Base-by-base conservation (phyloP, 129 eudicot species). In the Logfia minima region DNA sequence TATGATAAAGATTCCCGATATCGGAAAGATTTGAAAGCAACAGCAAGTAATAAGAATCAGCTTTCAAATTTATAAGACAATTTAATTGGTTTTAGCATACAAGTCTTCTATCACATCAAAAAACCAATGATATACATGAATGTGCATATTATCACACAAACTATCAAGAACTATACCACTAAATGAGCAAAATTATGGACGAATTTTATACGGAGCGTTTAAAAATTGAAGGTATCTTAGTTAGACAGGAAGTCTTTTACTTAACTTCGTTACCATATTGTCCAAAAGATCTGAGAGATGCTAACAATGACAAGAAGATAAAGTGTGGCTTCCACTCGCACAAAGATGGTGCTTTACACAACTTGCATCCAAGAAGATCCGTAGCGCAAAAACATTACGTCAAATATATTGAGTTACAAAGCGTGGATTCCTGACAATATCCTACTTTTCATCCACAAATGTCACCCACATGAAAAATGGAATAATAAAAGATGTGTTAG, bases 1-100 rank as follows among this genome's bases (percentile, higher is more conserved):
- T 74, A 69, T 76, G 84, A 84, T 58, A 76, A 80, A 66, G 77
- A 80, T 84, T 80, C 82, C 77, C 66, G 29, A 69, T 73, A 72
- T 76, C 58, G 26, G 66, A 76, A 79, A 60, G 77, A 51, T 29
- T 41, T 66, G 83, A 80, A 69, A 83, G 83, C 65, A 51, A 72
- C 76, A 71, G 56, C 75, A 73, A 24, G 32, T 18, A 39, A 59
- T 17, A 69, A 48, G 76, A 26, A 70, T 78, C 51, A 19, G 41
- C 41, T 58, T 53, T 69, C 26, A 51, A 70, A 69, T 55, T 67
- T 66, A 29, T 13, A 21, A 3, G 53, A 72, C 29, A 32, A 35
- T 72, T 52, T 32, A 32, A 32, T 34, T 59, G 52, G n/a, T 14
- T 55, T n/a, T 72, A 56, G 48, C 19, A 19, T 32, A 58, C 13